Percentiles rank a stretch among this genome's conserved stretches.
Evolutionary conservation across 2,329 filamentous ascomycete species (phyloP).

Genomic region (Cordyceps fumosorosea): DNA sequence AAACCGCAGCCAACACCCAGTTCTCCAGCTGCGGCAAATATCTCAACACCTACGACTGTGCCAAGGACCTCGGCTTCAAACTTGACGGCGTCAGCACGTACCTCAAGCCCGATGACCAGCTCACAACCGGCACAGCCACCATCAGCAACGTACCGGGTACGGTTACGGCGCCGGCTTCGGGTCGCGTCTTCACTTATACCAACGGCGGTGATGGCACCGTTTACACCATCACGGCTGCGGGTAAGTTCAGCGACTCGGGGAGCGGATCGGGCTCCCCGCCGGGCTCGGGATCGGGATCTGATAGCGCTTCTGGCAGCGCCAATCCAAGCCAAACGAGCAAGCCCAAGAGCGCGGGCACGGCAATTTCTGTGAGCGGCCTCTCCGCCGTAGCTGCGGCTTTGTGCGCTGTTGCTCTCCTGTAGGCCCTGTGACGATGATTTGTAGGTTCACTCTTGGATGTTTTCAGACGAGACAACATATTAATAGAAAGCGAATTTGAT

Average conservation of each 20-base stretch:
- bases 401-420: background rate
- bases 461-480: background rate
- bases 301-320: background rate
- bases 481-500: background rate
- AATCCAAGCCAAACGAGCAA: background rate
- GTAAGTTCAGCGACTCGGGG: background rate
- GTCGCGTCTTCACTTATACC: conserved; percentile 28
- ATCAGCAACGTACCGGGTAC: conserved; percentile 25
- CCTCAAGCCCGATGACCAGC: conserved; percentile 19
- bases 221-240: conserved; percentile 30
- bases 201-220: conserved; percentile 22
- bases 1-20: conserved; percentile 14
- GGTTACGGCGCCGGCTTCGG: conserved; percentile 27
- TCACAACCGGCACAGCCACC: conserved; percentile 24
- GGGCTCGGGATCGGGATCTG: background rate
- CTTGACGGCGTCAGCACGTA: conserved; percentile 19
- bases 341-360: background rate
- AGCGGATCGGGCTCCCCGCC: background rate
- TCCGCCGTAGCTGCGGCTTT: background rate
- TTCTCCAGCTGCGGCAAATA: conserved; percentile 16
- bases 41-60: conserved; percentile 20
- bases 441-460: background rate
- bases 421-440: background rate
- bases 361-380: background rate
- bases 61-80: conserved; percentile 18